These are phyloP conservation scores for Scheffersomyces illinoinensis DNA, from an alignment of 1,139 yeast species.

Conservation along the genomic window DNA sequence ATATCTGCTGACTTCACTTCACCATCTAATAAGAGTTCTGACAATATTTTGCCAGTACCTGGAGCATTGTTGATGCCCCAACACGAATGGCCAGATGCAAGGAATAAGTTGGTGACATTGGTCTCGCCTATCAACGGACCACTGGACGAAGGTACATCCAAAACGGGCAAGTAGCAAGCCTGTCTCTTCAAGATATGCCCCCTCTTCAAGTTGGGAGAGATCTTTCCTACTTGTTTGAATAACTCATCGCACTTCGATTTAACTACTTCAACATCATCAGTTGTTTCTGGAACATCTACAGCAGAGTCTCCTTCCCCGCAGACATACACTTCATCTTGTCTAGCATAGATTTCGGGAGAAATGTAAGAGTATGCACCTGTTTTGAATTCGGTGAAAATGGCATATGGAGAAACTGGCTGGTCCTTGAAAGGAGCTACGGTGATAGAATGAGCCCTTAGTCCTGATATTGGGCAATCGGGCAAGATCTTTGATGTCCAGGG, in stretches of 20 bases:
- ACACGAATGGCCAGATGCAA: conserved; percentile 95
- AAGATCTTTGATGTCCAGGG: conserved; percentile 94
- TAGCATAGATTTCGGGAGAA: conserved; percentile 92
- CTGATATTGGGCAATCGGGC: conserved; percentile 91
- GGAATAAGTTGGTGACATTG: conserved; percentile 70
- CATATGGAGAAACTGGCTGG: conserved; percentile 81
- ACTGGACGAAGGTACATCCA: conserved; percentile 86
- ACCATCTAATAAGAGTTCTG: conserved; percentile 89
- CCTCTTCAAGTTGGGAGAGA: conserved; percentile 67
- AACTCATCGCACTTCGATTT: conserved; percentile 86
- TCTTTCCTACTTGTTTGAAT: conserved; percentile 76
- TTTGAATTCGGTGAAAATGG: conserved; percentile 88
- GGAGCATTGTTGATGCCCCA: conserved; percentile 99
- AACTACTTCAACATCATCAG: conserved; percentile 90
- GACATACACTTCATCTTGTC: conserved; percentile 93
- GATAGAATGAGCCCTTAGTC: conserved; percentile 91
- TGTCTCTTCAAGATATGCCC: conserved; percentile 84
- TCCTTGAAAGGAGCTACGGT: conserved; percentile 79
- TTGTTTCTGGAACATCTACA: conserved; percentile 89
- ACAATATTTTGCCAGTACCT: conserved; percentile 89
- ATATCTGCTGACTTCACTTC: conserved; percentile 75
- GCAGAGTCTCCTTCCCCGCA: conserved; percentile 97
- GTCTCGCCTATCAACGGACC: conserved; percentile 96
- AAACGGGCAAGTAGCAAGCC: conserved; percentile 94
- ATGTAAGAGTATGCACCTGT: conserved; percentile 65